These are phyloP conservation scores for Suhomyces sp. DNA, from an alignment of 805 yeast species.

Conservation along the genomic window DNA sequence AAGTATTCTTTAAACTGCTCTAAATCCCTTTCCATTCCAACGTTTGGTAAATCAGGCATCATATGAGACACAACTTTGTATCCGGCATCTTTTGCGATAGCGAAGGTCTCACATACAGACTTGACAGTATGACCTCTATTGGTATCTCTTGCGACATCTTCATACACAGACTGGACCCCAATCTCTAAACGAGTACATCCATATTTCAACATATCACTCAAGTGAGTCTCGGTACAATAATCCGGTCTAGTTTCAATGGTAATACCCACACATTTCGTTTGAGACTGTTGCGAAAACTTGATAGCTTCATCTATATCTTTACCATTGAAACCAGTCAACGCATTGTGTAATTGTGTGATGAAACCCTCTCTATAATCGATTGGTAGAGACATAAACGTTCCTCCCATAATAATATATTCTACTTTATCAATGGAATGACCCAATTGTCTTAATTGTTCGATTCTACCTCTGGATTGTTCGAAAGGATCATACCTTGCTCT, in stretches of 20 bases:
- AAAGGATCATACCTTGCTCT: conserved; percentile 97
- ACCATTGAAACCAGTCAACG: conserved; percentile 89
- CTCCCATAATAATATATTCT: conserved; percentile 98
- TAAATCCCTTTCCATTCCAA: conserved; percentile 96
- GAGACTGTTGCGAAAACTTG: conserved; percentile 84
- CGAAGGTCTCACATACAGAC: conserved; percentile 94
- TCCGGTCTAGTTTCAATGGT: conserved; percentile 98
- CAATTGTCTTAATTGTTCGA: conserved; percentile 90
- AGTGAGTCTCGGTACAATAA: conserved; percentile 93
- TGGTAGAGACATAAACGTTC: conserved; percentile 95
- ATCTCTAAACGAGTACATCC: conserved; percentile 97
- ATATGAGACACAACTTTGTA: conserved; percentile 96
- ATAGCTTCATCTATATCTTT: conserved; percentile 88
- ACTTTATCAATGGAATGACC: conserved; percentile 98
- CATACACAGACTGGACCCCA: conserved; percentile 96
- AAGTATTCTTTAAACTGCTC: conserved; percentile 96
- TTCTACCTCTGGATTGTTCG: conserved; percentile 97
- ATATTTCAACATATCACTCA: conserved; percentile 91
- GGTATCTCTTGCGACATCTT: conserved; percentile 97
- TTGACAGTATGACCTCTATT: conserved; percentile 97
- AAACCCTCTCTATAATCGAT: conserved; percentile 86
- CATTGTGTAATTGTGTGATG: conserved; percentile 88
- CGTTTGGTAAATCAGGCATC: conserved; percentile 99
- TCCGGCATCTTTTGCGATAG: conserved; percentile 96
- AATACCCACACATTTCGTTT: conserved; percentile 96